These are phyloP conservation scores for Boechera retrofracta DNA, from an alignment of 345 rosid genomes.

Conservation along the genomic window DNA sequence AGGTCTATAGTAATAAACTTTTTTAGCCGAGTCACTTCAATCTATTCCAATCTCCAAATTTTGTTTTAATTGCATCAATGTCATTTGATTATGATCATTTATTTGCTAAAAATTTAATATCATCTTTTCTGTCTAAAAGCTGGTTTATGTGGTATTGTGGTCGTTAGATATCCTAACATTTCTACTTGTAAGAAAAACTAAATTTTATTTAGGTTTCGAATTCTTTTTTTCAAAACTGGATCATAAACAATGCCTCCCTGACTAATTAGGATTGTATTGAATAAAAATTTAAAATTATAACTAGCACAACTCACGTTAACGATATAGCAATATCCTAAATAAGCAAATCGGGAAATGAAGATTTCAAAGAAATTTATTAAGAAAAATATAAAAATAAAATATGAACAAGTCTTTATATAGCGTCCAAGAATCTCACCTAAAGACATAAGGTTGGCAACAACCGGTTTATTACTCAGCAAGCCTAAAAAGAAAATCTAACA, in stretches of 20 bases:
- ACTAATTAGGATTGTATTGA: background rate
- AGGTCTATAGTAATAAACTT: conserved; percentile 5
- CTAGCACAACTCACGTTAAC: conserved; percentile 10
- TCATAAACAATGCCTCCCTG: background rate
- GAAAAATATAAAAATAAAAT: background rate
- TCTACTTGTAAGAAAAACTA: background rate
- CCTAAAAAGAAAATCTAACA: conserved; percentile 19
- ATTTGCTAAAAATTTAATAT: background rate
- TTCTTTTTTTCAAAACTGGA: background rate
- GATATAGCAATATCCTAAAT: conserved; percentile 9
- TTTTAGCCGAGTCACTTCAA: conserved; percentile 36
- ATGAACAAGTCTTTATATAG: conserved; percentile 15
- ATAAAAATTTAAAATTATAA: background rate
- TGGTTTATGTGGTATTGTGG: background rate
- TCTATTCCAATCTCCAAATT: conserved; percentile 22
- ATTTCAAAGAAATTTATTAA: conserved; percentile 8
- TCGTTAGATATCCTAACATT: background rate
- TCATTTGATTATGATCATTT: conserved; percentile 22
- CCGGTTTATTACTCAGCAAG: conserved; percentile 29
- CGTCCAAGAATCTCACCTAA: conserved; percentile 33
- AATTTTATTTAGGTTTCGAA: background rate
- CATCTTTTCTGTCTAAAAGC: background rate
- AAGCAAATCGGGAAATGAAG: conserved; percentile 17
- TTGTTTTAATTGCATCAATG: conserved; percentile 28
- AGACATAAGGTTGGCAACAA: conserved; percentile 40